Base-by-base conservation (phyloP, 352 stramenopile genomes). In the Pythium dissimile region DNA sequence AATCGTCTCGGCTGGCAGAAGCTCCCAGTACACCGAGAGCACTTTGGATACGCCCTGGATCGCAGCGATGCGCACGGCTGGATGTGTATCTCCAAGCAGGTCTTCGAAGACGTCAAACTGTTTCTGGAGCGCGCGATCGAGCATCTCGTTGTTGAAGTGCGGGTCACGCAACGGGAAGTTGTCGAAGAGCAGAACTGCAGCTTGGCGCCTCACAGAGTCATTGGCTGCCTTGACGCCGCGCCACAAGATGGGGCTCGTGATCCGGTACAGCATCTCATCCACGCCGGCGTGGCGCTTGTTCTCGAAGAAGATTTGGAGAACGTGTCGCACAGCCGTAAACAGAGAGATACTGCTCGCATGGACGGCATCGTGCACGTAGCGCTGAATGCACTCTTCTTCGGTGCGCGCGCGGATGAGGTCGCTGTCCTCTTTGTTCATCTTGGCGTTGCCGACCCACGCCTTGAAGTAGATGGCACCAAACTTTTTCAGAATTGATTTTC, bases 71-170 rank as follows among this genome's bases (percentile, higher is more conserved):
- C 86, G 79, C 16, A 92, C 67, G 5, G 80, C 78, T 15, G 86
- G 86, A 31, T 91, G 76, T 12, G 79, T 83, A 53, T 95, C 86
- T 20, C 75, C 60, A 0, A 95, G 64, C 16, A 94, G 49, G 48
- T 88, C 79, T 49, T 90, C 74, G 39, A 94, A 92, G 11, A 74
- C 81, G 44, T 94, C 86, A 38, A 95, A 92, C 58, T 95, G 86
- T 42, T 89, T 87, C 49, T 95, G 84, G 8, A 95, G 52, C 21
- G 74, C 77, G 30, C 77, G 47, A 26, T 94, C 84, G 65, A 90
- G 84, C 56, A 75, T 71, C 43, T 80, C 84, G 23, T 91, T 87
- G 59, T 86, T 88, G 45, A 89, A 89, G 32, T 75, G 49, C 35
- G 84, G 84, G 42, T 92, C 81, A 43, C 84, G 86, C 23, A 92